phyloP scores from a whole-genome alignment of 176 grass and related monocot genomes.

The Zizania latifolia region DNA sequence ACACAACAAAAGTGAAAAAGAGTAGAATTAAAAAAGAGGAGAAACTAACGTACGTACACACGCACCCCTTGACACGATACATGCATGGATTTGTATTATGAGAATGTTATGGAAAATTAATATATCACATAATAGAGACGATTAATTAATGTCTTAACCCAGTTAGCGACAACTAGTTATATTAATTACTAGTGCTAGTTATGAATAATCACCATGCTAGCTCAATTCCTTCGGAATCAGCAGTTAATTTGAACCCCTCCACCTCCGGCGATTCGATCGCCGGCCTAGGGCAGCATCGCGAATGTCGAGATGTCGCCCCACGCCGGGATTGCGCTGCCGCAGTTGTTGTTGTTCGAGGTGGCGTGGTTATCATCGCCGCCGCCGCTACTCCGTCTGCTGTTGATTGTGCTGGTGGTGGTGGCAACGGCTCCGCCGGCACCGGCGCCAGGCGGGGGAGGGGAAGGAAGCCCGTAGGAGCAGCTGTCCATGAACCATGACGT shows the following conservation, averaged over 20 bases:
- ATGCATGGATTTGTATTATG: constrained; percentile 10
- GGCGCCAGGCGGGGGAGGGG: neutral
- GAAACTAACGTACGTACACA: too few species aligned
- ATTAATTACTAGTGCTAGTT: neutral
- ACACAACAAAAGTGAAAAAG: neutral
- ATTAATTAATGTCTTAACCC: constrained; percentile 1
- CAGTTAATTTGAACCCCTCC: neutral
- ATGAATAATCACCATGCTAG: constrained; percentile 17
- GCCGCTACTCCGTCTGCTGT: constrained; percentile 16
- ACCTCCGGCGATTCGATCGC: neutral
- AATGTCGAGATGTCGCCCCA: constrained; percentile 51
- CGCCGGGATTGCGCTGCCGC: constrained; percentile 19
- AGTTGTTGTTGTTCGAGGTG: constrained; percentile 24
- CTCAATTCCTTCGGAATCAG: constrained; percentile 58
- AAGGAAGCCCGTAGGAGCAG: constrained; percentile 23
- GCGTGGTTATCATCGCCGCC: constrained; percentile 9
- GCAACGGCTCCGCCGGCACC: neutral
- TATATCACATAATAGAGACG: constrained; percentile 3
- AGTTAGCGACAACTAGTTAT: constrained; percentile 23
- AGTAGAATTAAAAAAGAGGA: neutral
- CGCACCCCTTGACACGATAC: constrained; percentile 23
- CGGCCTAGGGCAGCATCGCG: constrained; percentile 36
- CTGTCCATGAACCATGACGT: constrained; percentile 53
- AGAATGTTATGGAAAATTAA: constrained; percentile 20
- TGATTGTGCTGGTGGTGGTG: constrained; percentile 18